Percentiles rank a stretch among this genome's conserved stretches.
Evolutionary conservation across 2,329 filamentous ascomycete genomes (phyloP).

Genomic region (Cordyceps tenuipes): DNA sequence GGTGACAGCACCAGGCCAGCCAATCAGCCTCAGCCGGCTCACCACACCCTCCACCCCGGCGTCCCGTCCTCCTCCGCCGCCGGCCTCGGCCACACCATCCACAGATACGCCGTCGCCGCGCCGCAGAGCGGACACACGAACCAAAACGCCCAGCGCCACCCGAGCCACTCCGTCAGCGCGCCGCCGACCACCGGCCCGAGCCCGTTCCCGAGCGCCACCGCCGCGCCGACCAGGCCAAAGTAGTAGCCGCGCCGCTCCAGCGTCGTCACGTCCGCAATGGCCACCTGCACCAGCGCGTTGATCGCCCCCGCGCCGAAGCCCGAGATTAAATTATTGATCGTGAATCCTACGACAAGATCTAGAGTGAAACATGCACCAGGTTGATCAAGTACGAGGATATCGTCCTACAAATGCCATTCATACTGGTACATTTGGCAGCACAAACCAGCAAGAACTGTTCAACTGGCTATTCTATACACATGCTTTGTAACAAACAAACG

Average conservation of each 20-base stretch:
- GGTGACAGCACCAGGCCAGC: background rate
- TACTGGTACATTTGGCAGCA: too few species aligned
- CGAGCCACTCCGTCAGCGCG: background rate
- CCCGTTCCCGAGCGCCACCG: background rate
- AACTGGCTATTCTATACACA: too few species aligned
- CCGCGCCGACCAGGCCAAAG: constrained; percentile 1
- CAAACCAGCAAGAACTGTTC: too few species aligned
- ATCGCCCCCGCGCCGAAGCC: too few species aligned
- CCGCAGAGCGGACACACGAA: constrained; percentile 5
- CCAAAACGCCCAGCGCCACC: constrained; percentile 6
- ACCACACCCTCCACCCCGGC: background rate
- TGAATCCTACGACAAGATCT: too few species aligned
- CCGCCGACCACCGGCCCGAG: constrained; percentile 1
- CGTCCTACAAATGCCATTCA: too few species aligned
- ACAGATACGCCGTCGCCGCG: background rate
- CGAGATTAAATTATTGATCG: too few species aligned
- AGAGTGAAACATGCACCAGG: too few species aligned
- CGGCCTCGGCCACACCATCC: background rate
- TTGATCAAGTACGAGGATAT: too few species aligned
- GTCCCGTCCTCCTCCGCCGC: background rate
- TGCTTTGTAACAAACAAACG: too few species aligned
- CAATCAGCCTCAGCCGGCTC: background rate
- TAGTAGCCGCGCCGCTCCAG: constrained; percentile 5
- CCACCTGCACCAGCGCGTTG: constrained; percentile 3
- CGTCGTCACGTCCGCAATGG: constrained; percentile 2